Evolutionary conservation across 495 filamentous ascomycete species (phyloP).

Genomic region (Podospora fimiseda): DNA sequence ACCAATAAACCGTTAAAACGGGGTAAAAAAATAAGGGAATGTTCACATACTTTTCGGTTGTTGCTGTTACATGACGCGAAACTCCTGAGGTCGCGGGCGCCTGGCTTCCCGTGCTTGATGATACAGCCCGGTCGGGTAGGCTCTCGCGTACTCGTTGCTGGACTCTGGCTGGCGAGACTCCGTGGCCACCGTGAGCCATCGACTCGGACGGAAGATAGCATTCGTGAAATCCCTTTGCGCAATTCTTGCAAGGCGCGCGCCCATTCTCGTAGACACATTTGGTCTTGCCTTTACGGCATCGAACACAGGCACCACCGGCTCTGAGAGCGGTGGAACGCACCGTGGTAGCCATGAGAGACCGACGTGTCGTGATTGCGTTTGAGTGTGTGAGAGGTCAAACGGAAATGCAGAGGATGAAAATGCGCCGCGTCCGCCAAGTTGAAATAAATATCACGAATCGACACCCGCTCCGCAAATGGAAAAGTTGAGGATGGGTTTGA

Average conservation of each 20-base stretch:
- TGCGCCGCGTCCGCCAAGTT: too few species aligned
- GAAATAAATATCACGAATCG: too few species aligned
- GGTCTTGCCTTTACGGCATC: conserved; percentile 50
- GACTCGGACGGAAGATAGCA: conserved; percentile 48
- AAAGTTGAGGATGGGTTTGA: not conserved
- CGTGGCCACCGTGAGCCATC: conserved; percentile 44
- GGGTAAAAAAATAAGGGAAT: conserved; percentile 3
- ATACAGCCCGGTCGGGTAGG: conserved; percentile 39
- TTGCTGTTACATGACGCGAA: conserved; percentile 39
- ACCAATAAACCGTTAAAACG: too few species aligned
- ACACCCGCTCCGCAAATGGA: too few species aligned
- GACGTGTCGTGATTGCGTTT: not conserved
- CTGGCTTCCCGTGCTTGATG: conserved; percentile 35
- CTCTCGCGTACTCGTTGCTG: conserved; percentile 36
- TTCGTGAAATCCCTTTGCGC: conserved; percentile 49
- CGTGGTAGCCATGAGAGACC: conserved; percentile 33
- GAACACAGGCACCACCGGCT: conserved; percentile 47
- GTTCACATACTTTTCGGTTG: conserved; percentile 41
- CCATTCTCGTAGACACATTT: conserved; percentile 50
- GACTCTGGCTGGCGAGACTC: conserved; percentile 29
- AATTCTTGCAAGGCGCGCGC: conserved; percentile 46
- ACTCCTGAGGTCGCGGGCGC: conserved; percentile 32
- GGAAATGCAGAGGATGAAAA: not conserved
- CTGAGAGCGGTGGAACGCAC: conserved; percentile 46
- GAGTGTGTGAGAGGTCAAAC: not conserved